phyloP scores from a whole-genome alignment of 192 early-diverging fungal species.

The Coemansia sp. region DNA sequence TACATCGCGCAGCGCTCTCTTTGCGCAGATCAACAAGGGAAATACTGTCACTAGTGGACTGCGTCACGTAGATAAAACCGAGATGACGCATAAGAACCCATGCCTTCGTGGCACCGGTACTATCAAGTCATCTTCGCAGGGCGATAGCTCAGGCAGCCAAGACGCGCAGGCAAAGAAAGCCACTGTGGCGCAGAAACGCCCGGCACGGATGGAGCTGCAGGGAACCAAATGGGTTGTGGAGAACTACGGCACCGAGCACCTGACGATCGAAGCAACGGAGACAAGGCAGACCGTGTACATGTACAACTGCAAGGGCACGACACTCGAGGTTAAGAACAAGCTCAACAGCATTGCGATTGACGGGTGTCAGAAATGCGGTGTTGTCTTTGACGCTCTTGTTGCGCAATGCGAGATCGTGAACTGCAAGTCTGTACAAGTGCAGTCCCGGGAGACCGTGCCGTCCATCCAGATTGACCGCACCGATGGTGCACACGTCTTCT shows the following conservation, averaged over 20 bases:
- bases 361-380: constrained; percentile 82
- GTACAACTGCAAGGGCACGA: constrained; percentile 89
- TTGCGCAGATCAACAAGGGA: constrained; percentile 86
- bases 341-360: constrained; percentile 88
- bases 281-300: constrained; percentile 91
- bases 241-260: constrained; percentile 68
- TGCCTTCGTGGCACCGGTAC: constrained; percentile 67
- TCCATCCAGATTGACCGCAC: constrained; percentile 90
- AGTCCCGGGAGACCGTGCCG: constrained; percentile 79
- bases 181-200: constrained; percentile 16
- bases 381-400: constrained; percentile 81
- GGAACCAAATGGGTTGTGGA: constrained; percentile 96
- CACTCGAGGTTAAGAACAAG: constrained; percentile 89
- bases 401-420: constrained; percentile 89
- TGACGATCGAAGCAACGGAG: constrained; percentile 79
- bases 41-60: constrained; percentile 71
- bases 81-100: constrained; percentile 99
- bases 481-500: constrained; percentile 88
- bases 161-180: constrained; percentile 1
- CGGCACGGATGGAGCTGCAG: constrained; percentile 77
- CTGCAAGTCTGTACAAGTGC: constrained; percentile 83
- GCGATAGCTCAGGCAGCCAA: background rate
- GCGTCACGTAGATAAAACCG: constrained; percentile 88
- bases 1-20: constrained; percentile 60
- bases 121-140: constrained; percentile 44